Evolutionary conservation across 495 filamentous ascomycete species (phyloP).

Genomic region (Cercophora newfieldiana): DNA sequence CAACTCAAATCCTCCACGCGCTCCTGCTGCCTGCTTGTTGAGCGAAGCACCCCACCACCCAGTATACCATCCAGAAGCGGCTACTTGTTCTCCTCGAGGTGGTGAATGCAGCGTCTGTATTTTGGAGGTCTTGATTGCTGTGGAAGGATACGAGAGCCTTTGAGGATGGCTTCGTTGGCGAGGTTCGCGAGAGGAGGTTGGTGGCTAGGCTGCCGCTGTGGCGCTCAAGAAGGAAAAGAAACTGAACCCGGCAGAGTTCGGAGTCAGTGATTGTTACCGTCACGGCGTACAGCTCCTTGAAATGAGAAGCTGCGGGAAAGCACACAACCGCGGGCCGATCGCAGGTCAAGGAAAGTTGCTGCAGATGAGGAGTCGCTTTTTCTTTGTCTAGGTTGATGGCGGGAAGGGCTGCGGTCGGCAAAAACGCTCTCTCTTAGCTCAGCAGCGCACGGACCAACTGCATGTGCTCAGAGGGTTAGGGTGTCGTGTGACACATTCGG

Average conservation of each 20-base stretch:
- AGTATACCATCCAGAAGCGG: slow-evolving; percentile 1
- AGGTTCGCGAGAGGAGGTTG: background rate
- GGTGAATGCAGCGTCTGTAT: background rate
- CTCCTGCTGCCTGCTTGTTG: slow-evolving; percentile 2
- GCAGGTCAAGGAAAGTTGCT: background rate
- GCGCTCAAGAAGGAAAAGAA: background rate
- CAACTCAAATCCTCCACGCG: background rate
- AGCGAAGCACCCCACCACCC: slow-evolving; percentile 10
- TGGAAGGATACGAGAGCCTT: background rate
- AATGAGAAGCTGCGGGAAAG: background rate
- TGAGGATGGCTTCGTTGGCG: background rate
- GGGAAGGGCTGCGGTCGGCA: background rate
- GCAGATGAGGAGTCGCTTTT: background rate
- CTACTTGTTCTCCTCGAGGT: background rate
- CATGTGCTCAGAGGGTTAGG: background rate
- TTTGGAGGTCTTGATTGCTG: background rate
- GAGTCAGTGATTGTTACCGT: background rate
- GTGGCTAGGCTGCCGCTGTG: background rate
- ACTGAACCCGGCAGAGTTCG: background rate
- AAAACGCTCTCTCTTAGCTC: background rate
- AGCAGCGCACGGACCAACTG: background rate
- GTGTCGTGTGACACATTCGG: too few species aligned
- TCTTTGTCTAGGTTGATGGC: background rate
- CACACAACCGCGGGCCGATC: background rate
- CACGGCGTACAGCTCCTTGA: background rate